phyloP scores from a whole-genome alignment of 2,329 filamentous ascomycete genomes.

The Aureobasidium uvarum region DNA sequence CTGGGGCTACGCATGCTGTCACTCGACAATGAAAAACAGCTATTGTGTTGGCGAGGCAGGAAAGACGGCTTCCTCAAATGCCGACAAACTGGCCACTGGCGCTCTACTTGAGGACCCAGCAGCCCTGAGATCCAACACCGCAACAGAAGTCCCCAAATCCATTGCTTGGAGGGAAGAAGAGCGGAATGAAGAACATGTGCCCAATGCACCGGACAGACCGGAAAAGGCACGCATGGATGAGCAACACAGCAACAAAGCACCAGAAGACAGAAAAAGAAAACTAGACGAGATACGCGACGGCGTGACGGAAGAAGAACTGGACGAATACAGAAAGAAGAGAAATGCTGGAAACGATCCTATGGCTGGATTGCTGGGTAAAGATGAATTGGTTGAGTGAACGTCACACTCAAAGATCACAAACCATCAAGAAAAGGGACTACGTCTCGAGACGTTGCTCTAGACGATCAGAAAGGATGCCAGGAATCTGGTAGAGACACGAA shows the following conservation, averaged over 20 bases:
- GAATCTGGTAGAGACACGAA: too few relatives aligned
- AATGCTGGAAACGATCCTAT: slow-evolving; percentile 79
- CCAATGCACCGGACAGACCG: slow-evolving; percentile 45
- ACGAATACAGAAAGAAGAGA: slow-evolving; percentile 76
- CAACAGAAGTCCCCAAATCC: slow-evolving; percentile 40
- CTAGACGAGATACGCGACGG: slow-evolving; percentile 75
- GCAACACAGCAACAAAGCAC: slow-evolving; percentile 28
- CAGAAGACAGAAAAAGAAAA: slow-evolving; percentile 64
- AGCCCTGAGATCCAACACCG: background rate
- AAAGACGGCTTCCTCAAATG: slow-evolving; percentile 73
- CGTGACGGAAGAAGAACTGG: slow-evolving; percentile 79
- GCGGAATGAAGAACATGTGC: slow-evolving; percentile 43
- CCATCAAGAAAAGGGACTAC: too few relatives aligned
- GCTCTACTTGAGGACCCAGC: slow-evolving; percentile 42
- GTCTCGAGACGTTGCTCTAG: too few relatives aligned
- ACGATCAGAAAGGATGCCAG: too few relatives aligned
- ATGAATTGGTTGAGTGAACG: slow-evolving; percentile 57
- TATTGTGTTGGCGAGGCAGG: slow-evolving; percentile 95
- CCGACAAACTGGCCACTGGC: slow-evolving; percentile 59
- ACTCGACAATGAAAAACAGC: slow-evolving; percentile 90
- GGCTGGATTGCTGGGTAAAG: slow-evolving; percentile 74
- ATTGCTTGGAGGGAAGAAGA: slow-evolving; percentile 48
- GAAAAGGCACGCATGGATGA: slow-evolving; percentile 44
- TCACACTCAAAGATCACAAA: too few relatives aligned
- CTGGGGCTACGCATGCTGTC: slow-evolving; percentile 96